phyloP scores from a whole-genome alignment of 768 basidiomycete species.

The Hericium rajendrae region DNA sequence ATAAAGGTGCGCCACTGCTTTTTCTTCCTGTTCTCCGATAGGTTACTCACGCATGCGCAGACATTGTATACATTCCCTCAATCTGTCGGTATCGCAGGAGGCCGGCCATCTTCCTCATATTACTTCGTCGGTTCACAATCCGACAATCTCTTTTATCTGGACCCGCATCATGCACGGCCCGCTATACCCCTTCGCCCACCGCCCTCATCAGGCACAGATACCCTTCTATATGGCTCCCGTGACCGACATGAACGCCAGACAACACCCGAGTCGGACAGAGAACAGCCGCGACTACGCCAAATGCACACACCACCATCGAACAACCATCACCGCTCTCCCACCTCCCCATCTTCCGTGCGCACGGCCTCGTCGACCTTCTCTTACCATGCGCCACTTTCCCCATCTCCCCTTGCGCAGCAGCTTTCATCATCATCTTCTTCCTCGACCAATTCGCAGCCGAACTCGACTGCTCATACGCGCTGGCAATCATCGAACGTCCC shows the following conservation, averaged over 20 bases:
- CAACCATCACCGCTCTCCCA: conserved; percentile 14
- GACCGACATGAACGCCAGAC: conserved; percentile 6
- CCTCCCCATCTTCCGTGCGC: conserved; percentile 17
- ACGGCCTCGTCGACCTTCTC: conserved; percentile 32
- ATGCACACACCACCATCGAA: background rate
- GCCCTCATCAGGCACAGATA: conserved; percentile 18
- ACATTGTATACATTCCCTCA: conserved; percentile 88
- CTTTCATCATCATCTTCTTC: conserved; percentile 36
- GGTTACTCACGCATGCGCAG: conserved; percentile 27
- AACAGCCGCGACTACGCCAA: background rate
- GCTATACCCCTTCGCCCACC: conserved; percentile 60
- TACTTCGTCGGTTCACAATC: conserved; percentile 95
- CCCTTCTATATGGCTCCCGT: background rate
- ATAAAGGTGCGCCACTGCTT: conserved; percentile 44
- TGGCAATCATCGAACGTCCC: conserved; percentile 23
- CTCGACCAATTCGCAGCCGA: background rate
- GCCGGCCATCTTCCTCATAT: conserved; percentile 92
- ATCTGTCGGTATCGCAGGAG: conserved; percentile 93
- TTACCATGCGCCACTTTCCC: conserved; percentile 49
- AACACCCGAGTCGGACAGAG: conserved; percentile 1
- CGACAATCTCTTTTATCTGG: conserved; percentile 76
- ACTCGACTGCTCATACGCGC: conserved; percentile 21
- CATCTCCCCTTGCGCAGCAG: conserved; percentile 59
- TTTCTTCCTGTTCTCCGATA: background rate
- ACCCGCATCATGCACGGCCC: conserved; percentile 72